Evolutionary conservation across 1,284 basidiomycete genomes (phyloP).

Genomic region (Chalciporus sp.): DNA sequence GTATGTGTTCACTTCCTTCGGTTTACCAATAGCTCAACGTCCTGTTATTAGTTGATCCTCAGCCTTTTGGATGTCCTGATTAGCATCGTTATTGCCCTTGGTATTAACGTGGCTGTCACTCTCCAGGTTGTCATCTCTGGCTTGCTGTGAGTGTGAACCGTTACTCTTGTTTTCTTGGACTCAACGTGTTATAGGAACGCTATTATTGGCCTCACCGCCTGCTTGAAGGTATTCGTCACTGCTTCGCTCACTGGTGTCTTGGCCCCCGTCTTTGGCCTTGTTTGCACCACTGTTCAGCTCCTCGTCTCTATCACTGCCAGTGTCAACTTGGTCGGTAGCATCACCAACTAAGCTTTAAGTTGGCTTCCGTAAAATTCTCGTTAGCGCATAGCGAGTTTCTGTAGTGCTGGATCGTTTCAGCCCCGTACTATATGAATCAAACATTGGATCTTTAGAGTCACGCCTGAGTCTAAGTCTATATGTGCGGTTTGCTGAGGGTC

Average conservation of each 20-base stretch:
- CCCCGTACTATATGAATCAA: neutral
- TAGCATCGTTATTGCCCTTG: neutral
- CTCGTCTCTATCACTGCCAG: neutral
- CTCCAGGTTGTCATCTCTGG: neutral
- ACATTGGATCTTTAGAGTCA: too few species aligned
- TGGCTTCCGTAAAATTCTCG: neutral
- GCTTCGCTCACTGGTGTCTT: neutral
- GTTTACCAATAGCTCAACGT: neutral
- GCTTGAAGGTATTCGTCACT: slow-evolving; percentile 3
- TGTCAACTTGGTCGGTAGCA: neutral
- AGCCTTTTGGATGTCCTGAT: slow-evolving; percentile 4
- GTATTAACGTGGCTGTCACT: neutral
- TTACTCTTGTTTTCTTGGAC: too few species aligned
- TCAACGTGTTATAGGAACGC: neutral
- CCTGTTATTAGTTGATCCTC: neutral
- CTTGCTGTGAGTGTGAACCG: neutral
- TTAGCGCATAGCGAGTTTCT: slow-evolving; percentile 5
- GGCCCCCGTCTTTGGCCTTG: neutral
- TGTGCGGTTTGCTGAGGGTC: too few species aligned
- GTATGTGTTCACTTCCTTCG: neutral
- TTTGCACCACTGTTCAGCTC: neutral
- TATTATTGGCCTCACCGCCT: neutral
- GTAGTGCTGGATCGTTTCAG: neutral
- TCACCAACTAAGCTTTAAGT: neutral
- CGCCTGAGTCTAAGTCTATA: too few species aligned